Evolutionary conservation across 805 yeast species (phyloP), one percentile per base, ranked within the genome.

Genomic region (Candida fluviatilis): DNA sequence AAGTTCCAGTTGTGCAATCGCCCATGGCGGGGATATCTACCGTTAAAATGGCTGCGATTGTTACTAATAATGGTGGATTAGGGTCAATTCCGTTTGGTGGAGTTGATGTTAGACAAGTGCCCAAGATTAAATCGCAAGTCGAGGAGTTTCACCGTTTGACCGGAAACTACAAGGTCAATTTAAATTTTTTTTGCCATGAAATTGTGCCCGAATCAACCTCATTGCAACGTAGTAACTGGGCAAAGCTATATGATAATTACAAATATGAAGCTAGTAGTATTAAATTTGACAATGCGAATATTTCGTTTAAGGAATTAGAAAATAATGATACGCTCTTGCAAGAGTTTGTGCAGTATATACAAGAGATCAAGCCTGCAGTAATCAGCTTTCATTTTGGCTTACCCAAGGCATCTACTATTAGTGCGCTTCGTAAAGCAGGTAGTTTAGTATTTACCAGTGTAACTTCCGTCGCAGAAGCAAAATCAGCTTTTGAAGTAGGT

Each of bases 11-110:
- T 3, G 55, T 78, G 25, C 81, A 75, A 48, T 67, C 82, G 0
- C 82, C 83, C 15, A 77, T 78, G 82, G 81, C 82, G 1, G 81
- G 82, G 1, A 65, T 75, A 2, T 60, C 73, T 11, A 73, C 76
- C 1, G 57, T 66, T 1, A 51, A 55, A 21, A 47, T 76, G 40
- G 79, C 79, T 1, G 62, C 71, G 1, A 60, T 59, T 1, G 66
- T 73, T 1, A 52, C 67, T 3, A 52, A 55, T 7, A 45, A 48
- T 5, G 82, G 82, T 0, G 78, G 71, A 1, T 36, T 78, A n/a
- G 83, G 80, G 0, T 70, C 80, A 1, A 41, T 78, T 3, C 69
- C 71, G 1, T 53, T 66, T 28, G 66, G 69, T 0, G 51, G 60
- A 21, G 38, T 58, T 21, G 58, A 66, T 40, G 43, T 64, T 10